These are phyloP conservation scores for Chrysochromulina parva DNA, from an alignment of 78 protist species.

Conservation along the genomic window DNA sequence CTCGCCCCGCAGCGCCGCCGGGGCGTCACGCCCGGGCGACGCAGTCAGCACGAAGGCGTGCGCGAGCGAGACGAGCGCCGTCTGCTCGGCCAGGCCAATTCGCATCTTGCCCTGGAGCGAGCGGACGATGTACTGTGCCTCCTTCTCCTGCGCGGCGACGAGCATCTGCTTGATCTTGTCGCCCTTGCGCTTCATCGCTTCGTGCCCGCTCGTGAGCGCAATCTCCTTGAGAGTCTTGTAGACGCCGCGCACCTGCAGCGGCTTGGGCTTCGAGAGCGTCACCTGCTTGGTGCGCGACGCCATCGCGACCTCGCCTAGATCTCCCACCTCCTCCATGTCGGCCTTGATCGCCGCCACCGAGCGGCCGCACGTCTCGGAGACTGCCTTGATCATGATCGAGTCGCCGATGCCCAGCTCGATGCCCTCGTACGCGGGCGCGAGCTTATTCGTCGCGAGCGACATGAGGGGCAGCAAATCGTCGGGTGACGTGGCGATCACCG, in stretches of 20 bases:
- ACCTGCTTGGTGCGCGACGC: slow-evolving; percentile 20
- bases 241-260: slow-evolving; percentile 67
- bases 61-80: slow-evolving; percentile 89
- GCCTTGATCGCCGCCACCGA: slow-evolving; percentile 50
- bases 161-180: slow-evolving; percentile 70
- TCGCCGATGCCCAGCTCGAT: slow-evolving; percentile 9
- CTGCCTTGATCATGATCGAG: slow-evolving; percentile 22
- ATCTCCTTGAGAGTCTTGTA: slow-evolving; percentile 43
- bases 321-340: slow-evolving; percentile 73
- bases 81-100: slow-evolving; percentile 88
- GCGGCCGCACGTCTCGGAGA: neutral
- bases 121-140: slow-evolving; percentile 67
- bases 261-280: slow-evolving; percentile 7
- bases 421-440: neutral
- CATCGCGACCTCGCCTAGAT: slow-evolving; percentile 86
- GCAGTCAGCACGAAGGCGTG: slow-evolving; percentile 64
- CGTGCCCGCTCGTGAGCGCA: slow-evolving; percentile 35
- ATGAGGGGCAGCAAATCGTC: neutral
- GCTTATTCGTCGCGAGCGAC: neutral
- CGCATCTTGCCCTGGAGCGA: slow-evolving; percentile 80
- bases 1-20: neutral
- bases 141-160: slow-evolving; percentile 70
- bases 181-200: slow-evolving; percentile 33
- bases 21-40: too few species aligned
- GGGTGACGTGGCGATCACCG: neutral